Evolutionary conservation across 495 filamentous ascomycete genomes (phyloP).

Genomic region (Neurospora hispaniola): DNA sequence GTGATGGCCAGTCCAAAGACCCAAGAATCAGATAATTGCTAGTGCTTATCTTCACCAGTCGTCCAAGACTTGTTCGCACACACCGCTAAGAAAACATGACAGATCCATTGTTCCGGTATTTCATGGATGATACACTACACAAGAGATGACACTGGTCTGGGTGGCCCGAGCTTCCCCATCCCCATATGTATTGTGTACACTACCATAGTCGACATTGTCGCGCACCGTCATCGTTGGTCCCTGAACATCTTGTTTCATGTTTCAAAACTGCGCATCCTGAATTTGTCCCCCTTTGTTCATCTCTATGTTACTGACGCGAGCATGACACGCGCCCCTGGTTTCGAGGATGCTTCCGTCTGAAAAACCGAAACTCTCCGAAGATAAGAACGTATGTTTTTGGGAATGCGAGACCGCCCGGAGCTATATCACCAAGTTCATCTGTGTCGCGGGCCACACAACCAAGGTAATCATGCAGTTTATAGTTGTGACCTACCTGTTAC

Average conservation of each 20-base stretch:
- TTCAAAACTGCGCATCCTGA: neutral
- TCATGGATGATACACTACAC: neutral
- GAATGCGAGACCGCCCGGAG: neutral
- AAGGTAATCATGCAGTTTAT: neutral
- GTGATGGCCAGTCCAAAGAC: neutral
- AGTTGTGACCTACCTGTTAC: neutral
- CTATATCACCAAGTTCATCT: neutral
- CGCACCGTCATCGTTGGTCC: neutral
- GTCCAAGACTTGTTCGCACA: neutral
- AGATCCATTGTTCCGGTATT: neutral
- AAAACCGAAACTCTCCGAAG: neutral
- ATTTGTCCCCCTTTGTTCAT: neutral
- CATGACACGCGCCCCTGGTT: neutral
- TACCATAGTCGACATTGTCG: too few species aligned
- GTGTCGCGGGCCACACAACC: neutral
- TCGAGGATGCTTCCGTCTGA: neutral
- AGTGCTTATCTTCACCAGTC: neutral
- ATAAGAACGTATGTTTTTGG: neutral
- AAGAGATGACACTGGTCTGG: neutral
- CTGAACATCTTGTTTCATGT: neutral
- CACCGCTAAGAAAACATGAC: neutral
- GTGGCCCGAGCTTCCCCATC: neutral
- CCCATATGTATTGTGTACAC: too few species aligned
- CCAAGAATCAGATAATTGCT: neutral
- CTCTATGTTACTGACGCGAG: neutral